A percentile compares a stretch with the other conserved stretches of the same genome.
Evolutionary conservation across 1,284 basidiomycete genomes (phyloP).

Genomic region (Schizopora paradoxa): DNA sequence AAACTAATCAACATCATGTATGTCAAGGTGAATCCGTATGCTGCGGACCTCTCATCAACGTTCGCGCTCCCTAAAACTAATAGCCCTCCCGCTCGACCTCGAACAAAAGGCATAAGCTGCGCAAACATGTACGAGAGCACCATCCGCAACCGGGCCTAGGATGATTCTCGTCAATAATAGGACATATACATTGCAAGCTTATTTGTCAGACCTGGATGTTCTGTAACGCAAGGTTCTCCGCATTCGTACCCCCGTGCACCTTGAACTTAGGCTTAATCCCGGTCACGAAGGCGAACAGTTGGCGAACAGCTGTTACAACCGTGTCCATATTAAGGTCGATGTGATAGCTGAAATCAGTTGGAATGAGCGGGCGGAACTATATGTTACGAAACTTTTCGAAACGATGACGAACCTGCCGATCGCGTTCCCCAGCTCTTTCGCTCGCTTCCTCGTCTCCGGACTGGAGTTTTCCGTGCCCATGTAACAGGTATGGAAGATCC

Average conservation of each 20-base stretch:
- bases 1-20: background rate
- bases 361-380: background rate
- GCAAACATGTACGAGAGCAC: slow-evolving; percentile 97
- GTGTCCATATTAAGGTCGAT: slow-evolving; percentile 96
- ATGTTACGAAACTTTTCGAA: background rate
- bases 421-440: slow-evolving; percentile 79
- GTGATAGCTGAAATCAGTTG: slow-evolving; percentile 65
- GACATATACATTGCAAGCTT: background rate
- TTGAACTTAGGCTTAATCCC: slow-evolving; percentile 80
- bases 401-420: slow-evolving; percentile 71
- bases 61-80: slow-evolving; percentile 96
- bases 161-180: slow-evolving; percentile 2
- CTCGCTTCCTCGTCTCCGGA: slow-evolving; percentile 78
- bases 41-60: slow-evolving; percentile 85
- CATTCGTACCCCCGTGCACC: slow-evolving; percentile 80
- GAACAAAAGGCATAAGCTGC: slow-evolving; percentile 90
- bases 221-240: slow-evolving; percentile 95
- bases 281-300: slow-evolving; percentile 83
- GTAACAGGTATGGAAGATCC: slow-evolving; percentile 97
- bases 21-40: slow-evolving; percentile 3
- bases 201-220: slow-evolving; percentile 79
- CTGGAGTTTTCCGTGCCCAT: slow-evolving; percentile 99
- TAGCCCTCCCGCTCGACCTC: slow-evolving; percentile 80
- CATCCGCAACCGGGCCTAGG: slow-evolving; percentile 87
- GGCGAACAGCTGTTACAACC: slow-evolving; percentile 78